A percentile compares a stretch with the other conserved stretches of the same genome.
Conservation (phyloP, 2,329 filamentous ascomycete genomes). For the Colletotrichum costaricense region DNA sequence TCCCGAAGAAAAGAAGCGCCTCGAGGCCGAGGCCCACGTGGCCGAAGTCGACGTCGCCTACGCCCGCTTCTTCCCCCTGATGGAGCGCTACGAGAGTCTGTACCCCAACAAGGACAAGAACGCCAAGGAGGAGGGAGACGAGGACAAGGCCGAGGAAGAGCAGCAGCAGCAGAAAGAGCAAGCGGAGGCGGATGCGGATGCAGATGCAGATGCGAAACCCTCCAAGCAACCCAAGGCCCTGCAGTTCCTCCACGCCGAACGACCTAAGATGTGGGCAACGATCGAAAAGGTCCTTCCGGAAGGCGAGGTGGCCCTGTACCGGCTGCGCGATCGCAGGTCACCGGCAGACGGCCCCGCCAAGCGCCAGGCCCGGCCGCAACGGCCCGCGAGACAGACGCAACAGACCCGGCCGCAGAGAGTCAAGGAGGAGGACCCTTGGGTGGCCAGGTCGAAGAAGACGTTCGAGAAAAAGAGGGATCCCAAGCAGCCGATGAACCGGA, state of each 20-base stretch:
- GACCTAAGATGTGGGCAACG: slow-evolving; percentile 73
- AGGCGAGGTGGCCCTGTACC: slow-evolving; percentile 62
- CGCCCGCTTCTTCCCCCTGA: slow-evolving; percentile 76
- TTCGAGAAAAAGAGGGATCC: slow-evolving; percentile 38
- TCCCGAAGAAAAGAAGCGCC: slow-evolving; percentile 59
- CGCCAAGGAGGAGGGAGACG: slow-evolving; percentile 48
- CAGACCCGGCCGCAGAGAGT: slow-evolving; percentile 33
- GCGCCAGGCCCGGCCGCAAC: slow-evolving; percentile 28
- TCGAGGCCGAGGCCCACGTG: slow-evolving; percentile 71
- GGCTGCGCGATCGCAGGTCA: slow-evolving; percentile 64
- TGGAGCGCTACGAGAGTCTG: slow-evolving; percentile 76
- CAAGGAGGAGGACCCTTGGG: slow-evolving; percentile 53
- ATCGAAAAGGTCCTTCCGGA: slow-evolving; percentile 74
- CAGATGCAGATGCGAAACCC: slow-evolving; percentile 48
- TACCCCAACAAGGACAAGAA: slow-evolving; percentile 55
- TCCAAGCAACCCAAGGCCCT: slow-evolving; percentile 52
- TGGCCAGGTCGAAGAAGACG: slow-evolving; percentile 18
- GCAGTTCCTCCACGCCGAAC: slow-evolving; percentile 53
- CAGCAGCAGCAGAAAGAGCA: slow-evolving; percentile 49
- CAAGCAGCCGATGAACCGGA: slow-evolving; percentile 26
- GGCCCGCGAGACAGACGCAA: slow-evolving; percentile 17
- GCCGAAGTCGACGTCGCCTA: slow-evolving; percentile 82
- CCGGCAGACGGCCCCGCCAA: slow-evolving; percentile 38
- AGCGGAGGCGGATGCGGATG: slow-evolving; percentile 48
- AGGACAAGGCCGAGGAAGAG: slow-evolving; percentile 42